Percentiles rank a stretch among this genome's conserved stretches.
These are phyloP conservation scores for Biscutella laevigata DNA, from an alignment of 441 rosid genomes.

Conservation along the genomic window DNA sequence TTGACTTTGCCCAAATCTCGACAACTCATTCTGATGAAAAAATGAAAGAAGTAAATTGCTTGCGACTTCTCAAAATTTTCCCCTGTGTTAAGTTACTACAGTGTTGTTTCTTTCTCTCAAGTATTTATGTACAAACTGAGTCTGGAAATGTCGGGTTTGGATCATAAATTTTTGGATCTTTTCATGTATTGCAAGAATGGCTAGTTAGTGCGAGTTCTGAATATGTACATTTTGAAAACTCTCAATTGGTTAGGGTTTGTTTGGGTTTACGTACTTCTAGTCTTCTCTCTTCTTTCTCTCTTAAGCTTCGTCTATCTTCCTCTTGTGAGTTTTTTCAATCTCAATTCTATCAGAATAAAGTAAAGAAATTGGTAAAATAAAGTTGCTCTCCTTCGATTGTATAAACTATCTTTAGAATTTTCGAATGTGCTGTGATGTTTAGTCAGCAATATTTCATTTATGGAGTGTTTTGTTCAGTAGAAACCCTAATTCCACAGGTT, in stretches of 20 bases:
- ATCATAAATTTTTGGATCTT: neutral
- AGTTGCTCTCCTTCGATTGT: neutral
- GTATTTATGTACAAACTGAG: neutral
- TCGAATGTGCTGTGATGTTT: neutral
- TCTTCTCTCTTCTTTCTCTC: neutral
- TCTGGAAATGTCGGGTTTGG: neutral
- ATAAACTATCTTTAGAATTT: neutral
- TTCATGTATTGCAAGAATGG: neutral
- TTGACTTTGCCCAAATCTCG: too few species aligned
- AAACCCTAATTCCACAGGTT: constrained; percentile 13
- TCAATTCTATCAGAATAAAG: neutral
- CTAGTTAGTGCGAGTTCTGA: neutral
- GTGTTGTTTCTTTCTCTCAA: neutral
- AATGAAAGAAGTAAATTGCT: neutral
- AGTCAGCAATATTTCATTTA: neutral
- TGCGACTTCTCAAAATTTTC: neutral
- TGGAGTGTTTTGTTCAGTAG: neutral
- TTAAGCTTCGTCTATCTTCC: constrained; percentile 7
- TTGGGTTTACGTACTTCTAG: neutral
- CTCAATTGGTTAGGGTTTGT: constrained; percentile 18
- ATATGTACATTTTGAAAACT: constrained; percentile 1
- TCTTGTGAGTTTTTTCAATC: neutral
- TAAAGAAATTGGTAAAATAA: neutral
- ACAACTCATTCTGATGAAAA: too few species aligned
- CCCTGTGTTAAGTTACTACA: too few species aligned